Evolutionary conservation across 129 eudicot species (phyloP).

Genomic region (Scalesia atractyloides): DNA sequence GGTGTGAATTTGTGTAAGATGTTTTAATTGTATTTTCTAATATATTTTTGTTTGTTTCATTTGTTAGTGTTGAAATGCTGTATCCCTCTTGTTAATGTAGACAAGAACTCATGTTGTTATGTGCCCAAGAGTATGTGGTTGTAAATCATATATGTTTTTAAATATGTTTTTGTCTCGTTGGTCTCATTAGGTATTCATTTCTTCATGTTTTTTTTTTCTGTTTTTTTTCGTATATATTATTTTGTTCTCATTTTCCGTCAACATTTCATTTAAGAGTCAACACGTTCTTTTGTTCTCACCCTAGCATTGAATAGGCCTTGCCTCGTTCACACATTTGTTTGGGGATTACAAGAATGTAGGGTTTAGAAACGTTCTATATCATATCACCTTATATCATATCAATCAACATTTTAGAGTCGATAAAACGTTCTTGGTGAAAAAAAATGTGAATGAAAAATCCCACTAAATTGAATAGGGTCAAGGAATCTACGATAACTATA

Average conservation of each 20-base stretch:
- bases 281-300: neutral
- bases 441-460: too few relatives aligned
- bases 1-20: conserved; percentile 7
- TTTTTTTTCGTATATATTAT: neutral
- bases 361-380: too few relatives aligned
- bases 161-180: neutral
- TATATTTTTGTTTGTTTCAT: neutral
- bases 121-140: neutral
- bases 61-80: neutral
- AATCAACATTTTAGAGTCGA: too few relatives aligned
- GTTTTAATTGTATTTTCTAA: conserved; percentile 3
- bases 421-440: too few relatives aligned
- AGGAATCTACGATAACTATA: too few relatives aligned
- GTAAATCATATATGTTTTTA: conserved; percentile 1
- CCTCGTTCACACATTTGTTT: neutral
- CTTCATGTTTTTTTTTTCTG: too few relatives aligned
- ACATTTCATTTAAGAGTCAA: neutral
- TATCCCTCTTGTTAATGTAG: conserved; percentile 6
- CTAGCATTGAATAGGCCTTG: neutral
- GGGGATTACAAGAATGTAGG: neutral
- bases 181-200: neutral
- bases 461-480: too few relatives aligned
- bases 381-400: too few relatives aligned
- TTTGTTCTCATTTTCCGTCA: neutral
- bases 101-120: neutral